Evolutionary conservation across 257 asterid species (phyloP).

Genomic region (Hygrophila difformis): DNA sequence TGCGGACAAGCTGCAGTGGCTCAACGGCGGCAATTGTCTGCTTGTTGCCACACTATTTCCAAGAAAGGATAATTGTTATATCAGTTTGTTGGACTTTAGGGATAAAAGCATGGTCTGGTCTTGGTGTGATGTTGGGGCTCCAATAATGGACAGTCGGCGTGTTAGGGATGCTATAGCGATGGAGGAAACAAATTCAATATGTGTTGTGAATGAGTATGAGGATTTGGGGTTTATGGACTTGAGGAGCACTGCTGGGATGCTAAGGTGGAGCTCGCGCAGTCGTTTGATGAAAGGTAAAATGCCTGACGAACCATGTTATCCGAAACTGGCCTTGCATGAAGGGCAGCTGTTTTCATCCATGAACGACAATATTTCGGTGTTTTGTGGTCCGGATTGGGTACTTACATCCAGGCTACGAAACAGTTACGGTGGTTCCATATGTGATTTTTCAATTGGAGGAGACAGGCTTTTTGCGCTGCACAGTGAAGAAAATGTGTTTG

Average conservation of each 20-base stretch:
- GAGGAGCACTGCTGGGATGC: constrained; percentile 46
- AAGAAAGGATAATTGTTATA: constrained; percentile 81
- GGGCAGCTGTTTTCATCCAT: constrained; percentile 84
- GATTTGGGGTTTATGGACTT: constrained; percentile 88
- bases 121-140: constrained; percentile 67
- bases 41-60: constrained; percentile 84
- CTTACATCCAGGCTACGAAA: constrained; percentile 65
- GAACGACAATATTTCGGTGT: constrained; percentile 79
- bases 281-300: constrained; percentile 73
- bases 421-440: constrained; percentile 82
- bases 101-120: constrained; percentile 79
- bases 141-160: constrained; percentile 45
- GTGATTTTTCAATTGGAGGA: constrained; percentile 89
- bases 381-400: constrained; percentile 82
- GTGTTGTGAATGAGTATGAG: constrained; percentile 90
- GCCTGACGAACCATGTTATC: constrained; percentile 86
- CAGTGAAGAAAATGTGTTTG: constrained; percentile 85
- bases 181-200: constrained; percentile 60
- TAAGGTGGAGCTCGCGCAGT: constrained; percentile 92
- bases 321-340: constrained; percentile 71
- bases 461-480: constrained; percentile 81
- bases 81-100: constrained; percentile 77
- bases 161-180: constrained; percentile 85
- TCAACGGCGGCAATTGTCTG: constrained; percentile 54
- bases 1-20: constrained; percentile 85